Evolutionary conservation across 805 yeast species (phyloP).

Genomic region (Lipomyces chichibuensis): DNA sequence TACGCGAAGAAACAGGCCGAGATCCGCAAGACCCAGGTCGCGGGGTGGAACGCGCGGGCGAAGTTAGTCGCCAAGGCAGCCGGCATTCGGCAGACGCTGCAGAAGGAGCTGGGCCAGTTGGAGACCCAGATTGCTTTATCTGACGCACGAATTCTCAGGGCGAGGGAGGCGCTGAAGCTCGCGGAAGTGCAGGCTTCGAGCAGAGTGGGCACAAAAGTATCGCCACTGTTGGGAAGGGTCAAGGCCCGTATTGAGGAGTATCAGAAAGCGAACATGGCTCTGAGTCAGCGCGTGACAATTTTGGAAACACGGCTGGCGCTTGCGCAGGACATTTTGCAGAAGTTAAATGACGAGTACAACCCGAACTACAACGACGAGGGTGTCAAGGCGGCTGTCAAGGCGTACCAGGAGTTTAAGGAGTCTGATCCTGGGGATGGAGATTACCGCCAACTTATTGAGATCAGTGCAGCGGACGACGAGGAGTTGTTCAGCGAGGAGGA

Average conservation of each 20-base stretch:
- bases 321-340: conserved; percentile 48
- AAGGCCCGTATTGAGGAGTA: conserved; percentile 27
- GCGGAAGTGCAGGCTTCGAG: conserved; percentile 32
- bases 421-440: conserved; percentile 8
- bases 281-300: conserved; percentile 5
- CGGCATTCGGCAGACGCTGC: conserved; percentile 34
- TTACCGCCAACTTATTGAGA: not conserved
- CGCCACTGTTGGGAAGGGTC: conserved; percentile 24
- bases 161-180: conserved; percentile 44
- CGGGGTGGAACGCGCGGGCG: conserved; percentile 47
- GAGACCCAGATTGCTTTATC: conserved; percentile 39
- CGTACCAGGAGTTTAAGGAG: conserved; percentile 40
- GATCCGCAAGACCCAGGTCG: conserved; percentile 34
- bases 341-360: conserved; percentile 64
- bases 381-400: conserved; percentile 70
- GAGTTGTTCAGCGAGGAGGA: conserved; percentile 24
- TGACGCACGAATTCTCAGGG: conserved; percentile 27
- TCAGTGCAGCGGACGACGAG: conserved; percentile 16
- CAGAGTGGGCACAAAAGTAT: conserved; percentile 17
- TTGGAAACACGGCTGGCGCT: conserved; percentile 28
- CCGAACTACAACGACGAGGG: conserved; percentile 86
- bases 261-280: conserved; percentile 17
- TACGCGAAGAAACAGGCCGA: conserved; percentile 41
- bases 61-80: conserved; percentile 43
- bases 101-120: conserved; percentile 31